phyloP scores from a whole-genome alignment of 164 flowering plant species.

The Umbilicus rupestris region DNA sequence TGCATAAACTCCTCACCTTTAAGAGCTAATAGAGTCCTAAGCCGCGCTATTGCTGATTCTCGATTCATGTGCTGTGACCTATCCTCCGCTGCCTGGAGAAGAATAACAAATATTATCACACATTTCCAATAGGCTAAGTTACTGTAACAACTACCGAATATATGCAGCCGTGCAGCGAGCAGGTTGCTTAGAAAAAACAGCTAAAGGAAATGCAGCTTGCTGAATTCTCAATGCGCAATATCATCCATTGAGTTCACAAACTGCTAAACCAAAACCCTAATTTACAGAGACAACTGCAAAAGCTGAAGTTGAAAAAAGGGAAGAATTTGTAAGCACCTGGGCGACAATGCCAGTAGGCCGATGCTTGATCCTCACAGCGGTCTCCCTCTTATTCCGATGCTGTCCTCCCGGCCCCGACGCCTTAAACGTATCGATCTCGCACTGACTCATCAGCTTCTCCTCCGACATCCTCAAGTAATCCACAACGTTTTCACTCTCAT shows the following conservation, averaged over 20 bases:
- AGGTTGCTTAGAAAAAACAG: too few species aligned
- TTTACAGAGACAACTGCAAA: background rate
- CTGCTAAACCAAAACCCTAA: background rate
- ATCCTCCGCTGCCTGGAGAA: constrained; percentile 47
- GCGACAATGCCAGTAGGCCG: constrained; percentile 74
- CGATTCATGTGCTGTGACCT: constrained; percentile 91
- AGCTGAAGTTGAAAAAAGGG: too few species aligned
- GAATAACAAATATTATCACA: background rate
- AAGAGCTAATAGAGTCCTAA: constrained; percentile 67
- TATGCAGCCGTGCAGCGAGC: too few species aligned
- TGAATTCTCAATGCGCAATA: background rate
- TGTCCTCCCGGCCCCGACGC: constrained; percentile 95
- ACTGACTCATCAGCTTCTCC: constrained; percentile 62
- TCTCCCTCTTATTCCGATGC: constrained; percentile 90
- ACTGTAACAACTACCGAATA: background rate
- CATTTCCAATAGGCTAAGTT: background rate
- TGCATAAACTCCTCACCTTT: constrained; percentile 38
- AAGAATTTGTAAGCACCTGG: constrained; percentile 32
- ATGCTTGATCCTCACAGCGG: constrained; percentile 86
- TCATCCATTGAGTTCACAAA: background rate
- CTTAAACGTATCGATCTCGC: constrained; percentile 76
- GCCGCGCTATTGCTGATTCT: constrained; percentile 62
- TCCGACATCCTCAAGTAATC: constrained; percentile 43
- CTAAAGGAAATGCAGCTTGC: background rate
- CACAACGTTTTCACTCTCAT: constrained; percentile 1